Conservation (phyloP, 75 land plant species). For the Larix kaempferi region DNA sequence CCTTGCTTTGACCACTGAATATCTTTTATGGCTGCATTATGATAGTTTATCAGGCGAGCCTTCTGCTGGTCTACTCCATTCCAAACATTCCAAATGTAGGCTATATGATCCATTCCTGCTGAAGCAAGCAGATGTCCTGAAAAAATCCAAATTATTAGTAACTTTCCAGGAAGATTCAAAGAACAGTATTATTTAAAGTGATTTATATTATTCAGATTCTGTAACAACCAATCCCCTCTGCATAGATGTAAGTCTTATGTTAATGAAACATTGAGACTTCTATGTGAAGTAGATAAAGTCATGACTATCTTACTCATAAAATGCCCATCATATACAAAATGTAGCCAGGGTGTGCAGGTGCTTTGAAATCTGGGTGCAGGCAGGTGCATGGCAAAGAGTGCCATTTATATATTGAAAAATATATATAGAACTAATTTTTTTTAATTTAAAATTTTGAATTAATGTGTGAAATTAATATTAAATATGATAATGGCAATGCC, state of each 20-base stretch:
- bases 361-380: no score
- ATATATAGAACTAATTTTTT: no score
- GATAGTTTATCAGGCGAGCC: constrained; percentile 48
- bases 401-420: no score
- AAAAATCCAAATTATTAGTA: constrained; percentile 10
- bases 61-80: constrained; percentile 31
- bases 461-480: no score
- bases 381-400: no score
- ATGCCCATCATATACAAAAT: no score
- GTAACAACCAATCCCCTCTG: background rate
- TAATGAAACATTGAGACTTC: background rate
- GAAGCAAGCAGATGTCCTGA: constrained; percentile 95
- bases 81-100: constrained; percentile 92
- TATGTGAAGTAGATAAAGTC: no score
- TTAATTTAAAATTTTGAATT: no score
- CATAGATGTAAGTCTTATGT: background rate
- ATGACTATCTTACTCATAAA: no score
- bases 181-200: background rate
- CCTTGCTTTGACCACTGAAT: constrained; percentile 78
- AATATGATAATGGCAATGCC: no score
- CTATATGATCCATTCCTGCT: constrained; percentile 76
- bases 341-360: no score
- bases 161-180: background rate
- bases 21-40: constrained; percentile 87
- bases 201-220: background rate